Evolutionary conservation across 2,329 filamentous ascomycete genomes (phyloP).

Genomic region (Fusarium nanum): DNA sequence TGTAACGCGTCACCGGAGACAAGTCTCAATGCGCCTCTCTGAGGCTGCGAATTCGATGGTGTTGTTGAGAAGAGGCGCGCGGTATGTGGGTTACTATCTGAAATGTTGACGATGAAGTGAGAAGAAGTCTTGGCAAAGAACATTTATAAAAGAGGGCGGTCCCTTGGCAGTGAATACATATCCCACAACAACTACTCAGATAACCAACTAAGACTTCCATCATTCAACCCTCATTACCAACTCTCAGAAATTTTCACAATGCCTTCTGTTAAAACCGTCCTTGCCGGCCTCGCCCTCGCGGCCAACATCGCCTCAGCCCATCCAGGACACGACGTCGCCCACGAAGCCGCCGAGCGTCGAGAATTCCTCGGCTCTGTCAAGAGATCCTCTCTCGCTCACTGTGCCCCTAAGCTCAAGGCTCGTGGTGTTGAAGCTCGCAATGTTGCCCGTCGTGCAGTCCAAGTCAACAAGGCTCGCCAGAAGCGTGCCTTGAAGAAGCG

Average conservation of each 20-base stretch:
- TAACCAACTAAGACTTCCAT: neutral
- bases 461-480: slow-evolving; percentile 56
- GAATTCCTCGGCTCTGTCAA: slow-evolving; percentile 55
- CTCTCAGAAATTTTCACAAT: neutral
- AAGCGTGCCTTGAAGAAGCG: slow-evolving; percentile 52
- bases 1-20: slow-evolving; percentile 17
- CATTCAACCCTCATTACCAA: neutral
- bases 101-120: neutral
- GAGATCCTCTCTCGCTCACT: slow-evolving; percentile 59
- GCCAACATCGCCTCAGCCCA: slow-evolving; percentile 52
- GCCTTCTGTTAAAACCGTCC: slow-evolving; percentile 30
- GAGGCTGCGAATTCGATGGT: neutral
- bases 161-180: neutral
- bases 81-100: slow-evolving; percentile 14
- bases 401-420: slow-evolving; percentile 58
- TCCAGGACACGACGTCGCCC: slow-evolving; percentile 60
- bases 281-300: slow-evolving; percentile 27
- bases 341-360: slow-evolving; percentile 63
- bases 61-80: neutral
- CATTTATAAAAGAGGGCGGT: neutral
- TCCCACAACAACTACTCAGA: neutral
- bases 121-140: too few species aligned
- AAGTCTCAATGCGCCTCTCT: neutral
- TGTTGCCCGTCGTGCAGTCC: slow-evolving; percentile 57
- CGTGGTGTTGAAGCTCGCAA: slow-evolving; percentile 60